Evolutionary conservation across 306 rosid genomes (phyloP), one percentile per base, ranked within the genome.

Genomic region (Glycine latifolia): DNA sequence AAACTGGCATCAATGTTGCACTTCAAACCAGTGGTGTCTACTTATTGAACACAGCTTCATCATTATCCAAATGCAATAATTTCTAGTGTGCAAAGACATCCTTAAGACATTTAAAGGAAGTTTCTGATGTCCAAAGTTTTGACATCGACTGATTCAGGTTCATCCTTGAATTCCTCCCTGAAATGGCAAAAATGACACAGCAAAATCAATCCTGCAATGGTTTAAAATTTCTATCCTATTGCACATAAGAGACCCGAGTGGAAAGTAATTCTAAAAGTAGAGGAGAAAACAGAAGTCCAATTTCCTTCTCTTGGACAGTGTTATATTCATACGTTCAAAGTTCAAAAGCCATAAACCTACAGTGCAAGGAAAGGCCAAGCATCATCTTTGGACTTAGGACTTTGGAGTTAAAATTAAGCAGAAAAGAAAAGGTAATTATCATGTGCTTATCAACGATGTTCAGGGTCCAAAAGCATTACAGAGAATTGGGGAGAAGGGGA

Each of bases 151-250:
- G 78, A 78, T 67, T 61, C 81, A 43, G 76, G 70, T 83, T 95
- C 99, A 74, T 90, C 96, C 89, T 95, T 95, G 86, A 95, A 95
- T 81, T 95, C 99, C 90, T 95, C 99, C 89, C 99, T 95, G 92
- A 80, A 83, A 90, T 79, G 43, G 47, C 76, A 78, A 80, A 69
- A 26, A 58, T 58, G 16, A 71, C 31, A 46, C 79, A 41, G 10
- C 39, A 69, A 70, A 55, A 52, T 75, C 8, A 75, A 55, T 81
- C 16, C 16, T 50, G 35, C 9, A 14, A 54, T 44, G 72, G 67
- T 54, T 65, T 65, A 58, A 48, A 78, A 39, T 8, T 70, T 46
- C 73, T 60, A 63, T 69, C 52, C 35, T 15, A 47, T 49, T 37
- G 49, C 60, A 46, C 10, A 7, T 16, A 39, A 54, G n/a, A 7